Evolutionary conservation across 805 yeast genomes (phyloP).

Genomic region (Cyberlindnera japonica): DNA sequence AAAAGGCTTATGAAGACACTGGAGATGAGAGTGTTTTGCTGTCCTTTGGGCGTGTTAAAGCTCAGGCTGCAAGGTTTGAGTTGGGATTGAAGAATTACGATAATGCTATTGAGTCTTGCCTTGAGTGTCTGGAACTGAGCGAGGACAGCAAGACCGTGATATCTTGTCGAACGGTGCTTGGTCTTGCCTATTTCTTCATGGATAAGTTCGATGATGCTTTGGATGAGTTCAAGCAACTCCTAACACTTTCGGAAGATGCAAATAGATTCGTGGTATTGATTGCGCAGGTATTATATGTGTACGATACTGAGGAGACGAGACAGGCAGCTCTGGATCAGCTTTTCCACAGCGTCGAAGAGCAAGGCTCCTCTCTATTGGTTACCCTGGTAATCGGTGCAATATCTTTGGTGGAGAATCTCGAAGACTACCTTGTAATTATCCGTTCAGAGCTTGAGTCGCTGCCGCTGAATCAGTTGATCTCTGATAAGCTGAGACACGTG

Average conservation of each 20-base stretch:
- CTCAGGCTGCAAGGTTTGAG: constrained; percentile 68
- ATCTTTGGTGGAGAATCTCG: constrained; percentile 58
- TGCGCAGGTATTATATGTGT: constrained; percentile 76
- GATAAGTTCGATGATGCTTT: constrained; percentile 63
- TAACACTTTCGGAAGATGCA: constrained; percentile 52
- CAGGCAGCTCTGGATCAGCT: constrained; percentile 84
- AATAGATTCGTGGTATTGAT: constrained; percentile 67
- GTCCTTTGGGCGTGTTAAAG: constrained; percentile 55
- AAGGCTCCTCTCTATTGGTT: constrained; percentile 64
- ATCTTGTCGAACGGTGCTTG: constrained; percentile 68
- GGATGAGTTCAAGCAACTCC: constrained; percentile 60
- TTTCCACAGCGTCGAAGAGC: constrained; percentile 55
- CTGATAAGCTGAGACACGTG: constrained; percentile 51
- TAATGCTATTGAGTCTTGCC: constrained; percentile 58
- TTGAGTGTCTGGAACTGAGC: constrained; percentile 46
- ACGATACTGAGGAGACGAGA: constrained; percentile 69
- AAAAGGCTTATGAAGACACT: constrained; percentile 49
- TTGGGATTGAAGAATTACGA: constrained; percentile 57
- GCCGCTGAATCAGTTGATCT: constrained; percentile 41
- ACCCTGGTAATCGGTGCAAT: constrained; percentile 79
- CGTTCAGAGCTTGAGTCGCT: constrained; percentile 60
- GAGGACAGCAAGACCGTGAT: constrained; percentile 36
- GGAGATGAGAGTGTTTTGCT: constrained; percentile 47
- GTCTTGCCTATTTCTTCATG: constrained; percentile 63
- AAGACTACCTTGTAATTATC: constrained; percentile 56